Conservation (phyloP, 495 filamentous ascomycete species). For the Penicillium waksmanii region DNA sequence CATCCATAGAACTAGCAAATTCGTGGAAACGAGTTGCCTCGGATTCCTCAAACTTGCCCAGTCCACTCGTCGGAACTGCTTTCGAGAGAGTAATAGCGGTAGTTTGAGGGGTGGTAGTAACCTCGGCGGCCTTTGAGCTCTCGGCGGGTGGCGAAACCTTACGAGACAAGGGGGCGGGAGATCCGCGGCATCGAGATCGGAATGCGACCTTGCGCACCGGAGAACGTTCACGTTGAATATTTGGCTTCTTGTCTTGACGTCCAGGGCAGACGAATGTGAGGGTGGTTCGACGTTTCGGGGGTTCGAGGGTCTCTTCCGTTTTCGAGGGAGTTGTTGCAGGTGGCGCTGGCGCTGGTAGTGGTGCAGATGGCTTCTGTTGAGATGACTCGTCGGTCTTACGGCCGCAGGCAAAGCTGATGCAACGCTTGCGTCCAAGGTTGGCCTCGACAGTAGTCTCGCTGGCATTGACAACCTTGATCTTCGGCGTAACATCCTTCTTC, state of each 20-base stretch:
- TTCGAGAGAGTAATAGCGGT: slow-evolving; percentile 13
- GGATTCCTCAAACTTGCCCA: slow-evolving; percentile 62
- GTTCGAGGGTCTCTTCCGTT: slow-evolving; percentile 30
- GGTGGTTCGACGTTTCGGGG: slow-evolving; percentile 53
- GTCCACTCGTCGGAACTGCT: slow-evolving; percentile 44
- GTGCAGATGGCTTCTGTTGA: slow-evolving; percentile 21
- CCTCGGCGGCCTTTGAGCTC: slow-evolving; percentile 16
- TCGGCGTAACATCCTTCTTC: slow-evolving; percentile 33
- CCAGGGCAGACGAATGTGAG: slow-evolving; percentile 67
- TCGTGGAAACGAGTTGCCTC: slow-evolving; percentile 86
- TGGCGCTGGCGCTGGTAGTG: background rate
- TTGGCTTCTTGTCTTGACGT: slow-evolving; percentile 31
- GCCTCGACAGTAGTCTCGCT: slow-evolving; percentile 56
- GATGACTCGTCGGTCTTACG: slow-evolving; percentile 37
- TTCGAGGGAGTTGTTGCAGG: slow-evolving; percentile 19
- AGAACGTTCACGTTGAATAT: slow-evolving; percentile 35
- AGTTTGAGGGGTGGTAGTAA: slow-evolving; percentile 8
- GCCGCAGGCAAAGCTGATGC: slow-evolving; percentile 90
- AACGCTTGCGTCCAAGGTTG: slow-evolving; percentile 73
- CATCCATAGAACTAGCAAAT: slow-evolving; percentile 79
- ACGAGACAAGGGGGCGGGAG: slow-evolving; percentile 53
- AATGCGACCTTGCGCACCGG: slow-evolving; percentile 31
- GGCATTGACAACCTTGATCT: slow-evolving; percentile 41
- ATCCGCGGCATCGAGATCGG: slow-evolving; percentile 47
- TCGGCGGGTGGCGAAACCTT: slow-evolving; percentile 42